These are phyloP conservation scores for Carallia brachiata DNA, from an alignment of 345 rosid species.

Conservation along the genomic window DNA sequence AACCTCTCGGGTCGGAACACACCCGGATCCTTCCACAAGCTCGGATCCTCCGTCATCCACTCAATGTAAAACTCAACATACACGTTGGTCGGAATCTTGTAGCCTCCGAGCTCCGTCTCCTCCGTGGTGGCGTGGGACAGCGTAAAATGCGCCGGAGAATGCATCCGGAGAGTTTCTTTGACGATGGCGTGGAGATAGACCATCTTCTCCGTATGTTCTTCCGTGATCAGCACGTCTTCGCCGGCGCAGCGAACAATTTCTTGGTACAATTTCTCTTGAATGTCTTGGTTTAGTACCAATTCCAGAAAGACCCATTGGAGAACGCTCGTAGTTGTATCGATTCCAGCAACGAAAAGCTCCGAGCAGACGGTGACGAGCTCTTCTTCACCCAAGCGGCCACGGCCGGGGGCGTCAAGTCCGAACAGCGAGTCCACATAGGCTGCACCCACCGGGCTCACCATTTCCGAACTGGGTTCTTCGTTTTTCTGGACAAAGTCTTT, in stretches of 20 bases:
- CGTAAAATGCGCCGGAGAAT: slow-evolving; percentile 27
- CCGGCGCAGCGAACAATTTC: slow-evolving; percentile 66
- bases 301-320: slow-evolving; percentile 82
- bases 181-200: slow-evolving; percentile 19
- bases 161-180: slow-evolving; percentile 22
- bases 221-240: slow-evolving; percentile 15
- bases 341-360: slow-evolving; percentile 84
- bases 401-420: slow-evolving; percentile 40
- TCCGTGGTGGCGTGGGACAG: slow-evolving; percentile 20
- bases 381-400: slow-evolving; percentile 56
- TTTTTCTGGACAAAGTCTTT: slow-evolving; percentile 50
- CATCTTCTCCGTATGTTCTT: slow-evolving; percentile 21
- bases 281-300: slow-evolving; percentile 59
- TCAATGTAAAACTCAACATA: slow-evolving; percentile 24
- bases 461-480: slow-evolving; percentile 41
- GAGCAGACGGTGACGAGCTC: slow-evolving; percentile 87
- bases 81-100: slow-evolving; percentile 25
- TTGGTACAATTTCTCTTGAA: slow-evolving; percentile 62
- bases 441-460: slow-evolving; percentile 94
- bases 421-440: slow-evolving; percentile 88
- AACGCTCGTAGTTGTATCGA: slow-evolving; percentile 82
- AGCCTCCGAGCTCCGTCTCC: slow-evolving; percentile 22
- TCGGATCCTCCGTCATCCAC: slow-evolving; percentile 32
- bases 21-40: slow-evolving; percentile 20
- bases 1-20: slow-evolving; percentile 28